These are phyloP conservation scores for Ustilago nuda DNA, from an alignment of 1,284 basidiomycete species.

Conservation along the genomic window DNA sequence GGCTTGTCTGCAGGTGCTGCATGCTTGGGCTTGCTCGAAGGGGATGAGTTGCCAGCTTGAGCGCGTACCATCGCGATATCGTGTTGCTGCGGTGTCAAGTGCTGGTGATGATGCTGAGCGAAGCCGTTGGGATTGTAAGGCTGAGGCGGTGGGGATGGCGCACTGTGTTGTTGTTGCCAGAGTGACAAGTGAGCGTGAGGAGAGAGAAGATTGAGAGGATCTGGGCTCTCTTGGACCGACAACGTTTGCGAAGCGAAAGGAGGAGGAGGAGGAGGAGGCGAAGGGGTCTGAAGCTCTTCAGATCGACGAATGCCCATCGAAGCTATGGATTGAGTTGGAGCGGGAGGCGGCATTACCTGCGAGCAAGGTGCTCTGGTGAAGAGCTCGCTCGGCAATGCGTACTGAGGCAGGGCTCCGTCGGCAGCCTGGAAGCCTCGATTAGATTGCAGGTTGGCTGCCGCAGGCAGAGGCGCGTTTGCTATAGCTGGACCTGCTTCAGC, in stretches of 20 bases:
- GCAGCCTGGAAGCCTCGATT: neutral
- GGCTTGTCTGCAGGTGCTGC: conserved; percentile 15
- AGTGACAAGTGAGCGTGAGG: conserved; percentile 34
- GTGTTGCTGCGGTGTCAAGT: conserved; percentile 1
- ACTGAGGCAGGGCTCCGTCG: conserved; percentile 17
- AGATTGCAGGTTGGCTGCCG: neutral
- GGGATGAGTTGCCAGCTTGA: neutral
- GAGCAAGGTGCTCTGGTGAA: conserved; percentile 17
- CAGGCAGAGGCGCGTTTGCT: neutral
- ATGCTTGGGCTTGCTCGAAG: conserved; percentile 33
- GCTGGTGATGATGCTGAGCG: conserved; percentile 8
- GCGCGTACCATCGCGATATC: conserved; percentile 19
- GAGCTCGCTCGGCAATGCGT: conserved; percentile 32
- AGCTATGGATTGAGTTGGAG: conserved; percentile 16
- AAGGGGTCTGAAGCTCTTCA: conserved; percentile 37
- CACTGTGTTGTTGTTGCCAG: conserved; percentile 23
- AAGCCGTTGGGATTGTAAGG: conserved; percentile 5
- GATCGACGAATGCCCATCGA: conserved; percentile 8
- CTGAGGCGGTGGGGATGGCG: conserved; percentile 10
- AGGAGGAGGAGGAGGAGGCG: conserved; percentile 25
- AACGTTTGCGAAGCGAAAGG: conserved; percentile 5
- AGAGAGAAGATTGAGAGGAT: conserved; percentile 49
- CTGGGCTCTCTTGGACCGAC: conserved; percentile 45
- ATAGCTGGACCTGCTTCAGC: neutral
- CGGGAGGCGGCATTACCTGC: conserved; percentile 13